Evolutionary conservation across 106 monocot genomes (phyloP), one percentile per base, ranked within the genome.

Genomic region (Dactylorhiza incarnata): DNA sequence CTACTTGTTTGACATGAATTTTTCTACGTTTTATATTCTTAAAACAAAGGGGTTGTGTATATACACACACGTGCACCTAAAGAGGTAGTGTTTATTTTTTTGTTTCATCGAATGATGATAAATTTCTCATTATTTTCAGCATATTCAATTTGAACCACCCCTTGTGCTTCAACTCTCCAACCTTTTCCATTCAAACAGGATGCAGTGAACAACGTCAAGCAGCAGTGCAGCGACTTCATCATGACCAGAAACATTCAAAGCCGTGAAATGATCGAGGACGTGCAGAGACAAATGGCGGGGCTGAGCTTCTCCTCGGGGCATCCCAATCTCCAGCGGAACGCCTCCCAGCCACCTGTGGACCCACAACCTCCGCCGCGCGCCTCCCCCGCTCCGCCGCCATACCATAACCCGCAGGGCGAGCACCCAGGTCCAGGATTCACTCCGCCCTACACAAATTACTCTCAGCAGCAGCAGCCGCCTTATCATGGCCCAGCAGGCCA

Each of bases 161-260:
- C 37, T 37, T 37, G 37, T 37, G 37, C 37, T 37, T 37, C 3
- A 56, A 65, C 1, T 24, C 24, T 25, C 7, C 9, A 25, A 62
- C 62, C 6, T 62, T 62, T 62, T 25, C 2, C 62, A 11, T 45
- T 45, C 78, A n/a, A 73, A 83, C 83, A 97, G 93, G 93, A 97
- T 77, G 96, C 96, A 49, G 85, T 97, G 84, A 89, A 84, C 75
- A 94, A 87, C 54, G 78, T 91, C 74, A 97, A 94, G 82, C 93
- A 97, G 68, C 96, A 97, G 75, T 91, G 90, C 83, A 97, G 91
- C 48, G 93, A 97, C 78, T 97, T 91, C 22, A 81, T 89, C 25
- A 94, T 93, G 93, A 91, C 93, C 46, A 87, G 96, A 52, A 90
- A 84, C 77, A 87, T 93, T 52, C 93, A 97, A 61, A 91, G 89